Conservation (phyloP, 2,329 filamentous ascomycete species). For the Ampelomyces quisqualis region DNA sequence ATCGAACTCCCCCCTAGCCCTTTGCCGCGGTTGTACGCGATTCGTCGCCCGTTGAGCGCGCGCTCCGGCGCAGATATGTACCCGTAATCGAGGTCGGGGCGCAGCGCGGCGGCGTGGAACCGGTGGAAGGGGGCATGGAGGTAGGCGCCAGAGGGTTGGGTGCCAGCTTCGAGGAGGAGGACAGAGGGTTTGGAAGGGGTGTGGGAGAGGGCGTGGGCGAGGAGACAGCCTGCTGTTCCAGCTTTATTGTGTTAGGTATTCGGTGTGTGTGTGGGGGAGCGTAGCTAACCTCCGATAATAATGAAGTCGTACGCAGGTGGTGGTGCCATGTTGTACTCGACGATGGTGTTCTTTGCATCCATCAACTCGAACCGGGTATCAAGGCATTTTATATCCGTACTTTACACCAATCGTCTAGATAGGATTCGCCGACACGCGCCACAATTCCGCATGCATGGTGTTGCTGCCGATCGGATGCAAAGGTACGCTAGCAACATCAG, state of each 20-base stretch:
- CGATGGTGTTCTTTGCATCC: too few relatives aligned
- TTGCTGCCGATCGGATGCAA: too few relatives aligned
- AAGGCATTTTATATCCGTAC: not conserved
- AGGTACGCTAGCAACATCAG: too few relatives aligned
- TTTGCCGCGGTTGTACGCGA: slow-evolving; percentile 50
- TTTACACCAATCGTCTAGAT: too few relatives aligned
- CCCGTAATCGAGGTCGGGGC: slow-evolving; percentile 53
- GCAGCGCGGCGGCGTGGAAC: slow-evolving; percentile 49
- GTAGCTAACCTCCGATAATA: slow-evolving; percentile 43
- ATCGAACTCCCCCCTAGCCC: slow-evolving; percentile 53
- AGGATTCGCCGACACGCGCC: too few relatives aligned
- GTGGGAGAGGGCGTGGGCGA: slow-evolving; percentile 57
- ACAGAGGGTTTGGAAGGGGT: slow-evolving; percentile 53
- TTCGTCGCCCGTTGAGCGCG: slow-evolving; percentile 43
- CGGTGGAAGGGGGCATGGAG: slow-evolving; percentile 54
- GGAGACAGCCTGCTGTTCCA: slow-evolving; percentile 60
- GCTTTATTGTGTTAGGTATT: slow-evolving; percentile 38
- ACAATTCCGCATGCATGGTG: not conserved
- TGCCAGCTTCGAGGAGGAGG: slow-evolving; percentile 63
- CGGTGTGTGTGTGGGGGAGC: not conserved
- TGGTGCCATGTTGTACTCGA: too few relatives aligned
- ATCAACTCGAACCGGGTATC: too few relatives aligned
- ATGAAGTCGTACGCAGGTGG: slow-evolving; percentile 41
- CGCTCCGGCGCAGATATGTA: slow-evolving; percentile 44
- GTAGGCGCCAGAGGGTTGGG: slow-evolving; percentile 50